Evolutionary conservation across 2,329 filamentous ascomycete genomes (phyloP), one percentile per base, ranked within the genome.

Genomic region (Xylariaceae sp.): DNA sequence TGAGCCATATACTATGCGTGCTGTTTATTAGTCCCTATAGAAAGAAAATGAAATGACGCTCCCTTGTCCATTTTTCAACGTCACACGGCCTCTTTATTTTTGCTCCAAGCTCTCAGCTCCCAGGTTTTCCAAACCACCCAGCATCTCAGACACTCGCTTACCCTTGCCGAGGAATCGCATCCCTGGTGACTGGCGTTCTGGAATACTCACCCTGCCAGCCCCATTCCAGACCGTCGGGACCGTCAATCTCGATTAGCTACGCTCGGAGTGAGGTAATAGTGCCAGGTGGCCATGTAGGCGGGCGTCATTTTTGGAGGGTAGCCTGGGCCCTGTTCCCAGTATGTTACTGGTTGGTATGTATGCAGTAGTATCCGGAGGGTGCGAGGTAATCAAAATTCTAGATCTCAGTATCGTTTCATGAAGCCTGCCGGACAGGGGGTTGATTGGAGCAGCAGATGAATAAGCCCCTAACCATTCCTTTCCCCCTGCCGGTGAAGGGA

Each of bases 161-260:
- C 37, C n/a, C 37, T 35, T 50, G 46, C 41, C 30, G 13, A 35
- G 42, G 48, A 47, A 13, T 47, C 21, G 18, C 4, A 49, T 43
- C 53, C 53, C 53, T 26, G 48, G 15, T 47, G 24, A 52, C 27
- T 26, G 36, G 20, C 21, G 16, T 43, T 27, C 26, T 33, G 18
- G 21, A 50, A 30, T 30, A 33, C 18, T 55, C 35, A 43, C 47
- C 37, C 39, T 45, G 33, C 32, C 27, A 29, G 43, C 51, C 54
- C 55, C 55, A 55, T 51, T n/a, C 55, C 55, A 55, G 37, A 52
- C 43, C 6, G 35, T 58, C 55, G 55, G 55, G 55, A 58, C 55
- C 51, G 51, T 52, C 44, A 44, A 27, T 27, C 42, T 45, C 29
- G n/a, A n/a, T n/a, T n/a, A n/a, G n/a, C n/a, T n/a, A n/a, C n/a